Base-by-base conservation (phyloP, 352 stramenopile species). In the Globisporangium canariense region DNA sequence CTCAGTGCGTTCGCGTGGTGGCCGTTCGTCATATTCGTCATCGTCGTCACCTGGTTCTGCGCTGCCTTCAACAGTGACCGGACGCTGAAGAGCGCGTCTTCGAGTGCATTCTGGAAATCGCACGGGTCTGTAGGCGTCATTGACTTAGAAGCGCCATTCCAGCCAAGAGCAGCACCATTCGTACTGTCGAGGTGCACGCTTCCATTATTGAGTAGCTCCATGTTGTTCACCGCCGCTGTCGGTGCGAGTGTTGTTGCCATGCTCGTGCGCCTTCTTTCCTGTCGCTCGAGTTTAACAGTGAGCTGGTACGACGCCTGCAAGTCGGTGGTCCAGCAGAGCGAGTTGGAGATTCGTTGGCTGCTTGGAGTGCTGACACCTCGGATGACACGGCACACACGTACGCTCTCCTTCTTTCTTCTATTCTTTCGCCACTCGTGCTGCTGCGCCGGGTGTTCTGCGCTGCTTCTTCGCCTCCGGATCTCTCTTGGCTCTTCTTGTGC, bases 21-120 rank as follows among this genome's bases (percentile, higher is more conserved):
- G 18, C 30, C 52, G 40, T 40, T 41, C n/a, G 41, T 18, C n/a
- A 41, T 38, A n/a, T 8, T 36, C 18, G 22, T n/a, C 9, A 41
- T 41, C 36, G 36, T 14, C 36, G 30, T 50, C 9, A n/a, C 50
- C 8, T 51, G 58, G 38, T 50, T 58, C 69, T 88, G 79, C 36
- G 60, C 60, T 9, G 41, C 36, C 22, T 71, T 64, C 25, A 71
- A 11, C 10, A 67, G 46, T 8, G 52, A 18, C 5, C 61, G 65
- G 18, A 68, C 22, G n/a, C 25, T 49, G 6, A 25, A 8, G 38
- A 87, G 46, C 58, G 76, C 70, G 28, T 78, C 69, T 54, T 75
- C 67, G 52, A 87, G 61, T 11, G 63, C 66, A 18, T 14, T 45
- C 20, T 64, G 47, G 8, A 71, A 62, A 9, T 67, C 41, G 22